Evolutionary conservation across 225 moss, liverwort and hornwort species (phyloP), one percentile per base, ranked within the genome.

Genomic region (Thuidium tamariscinum): DNA sequence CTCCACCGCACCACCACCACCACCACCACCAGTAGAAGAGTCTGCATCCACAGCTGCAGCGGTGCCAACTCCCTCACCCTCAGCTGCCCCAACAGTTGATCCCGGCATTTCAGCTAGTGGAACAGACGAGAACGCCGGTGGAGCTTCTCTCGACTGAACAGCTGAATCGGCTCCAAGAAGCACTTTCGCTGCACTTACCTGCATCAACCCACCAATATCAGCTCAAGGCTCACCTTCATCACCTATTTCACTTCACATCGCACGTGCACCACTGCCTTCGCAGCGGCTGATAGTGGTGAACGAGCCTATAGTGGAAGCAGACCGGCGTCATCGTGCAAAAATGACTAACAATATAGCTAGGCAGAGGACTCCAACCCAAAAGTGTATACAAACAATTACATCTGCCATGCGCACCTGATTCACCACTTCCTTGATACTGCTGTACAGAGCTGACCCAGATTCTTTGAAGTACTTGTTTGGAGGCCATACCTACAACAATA

Each of bases 381-480:
- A 56, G 46, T 59, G 52, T 8, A 82, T 57, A 41, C 41, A 36
- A 51, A 84, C 25, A 84, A 67, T 42, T 16, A 21, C 67, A 68
- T 32, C 37, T 34, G 23, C 25, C 73, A 79, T 29, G 82, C 88
- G 65, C 78, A 96, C 98, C 98, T 95, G 92, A 82, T 91, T 84
- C 73, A 99, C 89, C 44, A 92, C 87, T 87, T 97, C 90, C 90
- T 91, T 95, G 79, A 99, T 90, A 74, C 93, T 95, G 52, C 84
- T 89, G 83, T 95, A 95, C 30, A 99, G 89, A 36, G 88, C 91
- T 70, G 97, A 95, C 56, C 86, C 94, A 54, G 91, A 89, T 86
- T 97, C 99, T 87, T 94, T 96, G 74, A 96, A 95, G 51, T 94
- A 89, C 93, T 97, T 97, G 85, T 88, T 94, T 79, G 97, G 96